phyloP scores from a whole-genome alignment of 257 asterid genomes.

The Anisodus acutangulus region DNA sequence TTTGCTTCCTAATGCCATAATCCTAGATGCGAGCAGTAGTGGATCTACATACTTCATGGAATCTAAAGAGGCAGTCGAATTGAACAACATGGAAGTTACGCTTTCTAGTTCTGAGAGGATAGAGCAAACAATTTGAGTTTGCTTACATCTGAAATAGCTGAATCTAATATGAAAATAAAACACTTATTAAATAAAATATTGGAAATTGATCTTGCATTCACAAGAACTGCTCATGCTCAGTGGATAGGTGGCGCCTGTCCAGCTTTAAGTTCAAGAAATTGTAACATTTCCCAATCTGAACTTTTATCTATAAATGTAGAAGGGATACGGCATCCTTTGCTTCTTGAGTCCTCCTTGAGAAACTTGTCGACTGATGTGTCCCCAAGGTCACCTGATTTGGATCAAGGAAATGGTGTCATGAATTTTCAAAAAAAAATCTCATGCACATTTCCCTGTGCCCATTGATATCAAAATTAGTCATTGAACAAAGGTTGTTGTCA shows the following conservation, averaged over 20 bases:
- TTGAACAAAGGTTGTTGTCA: conserved; percentile 73
- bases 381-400: conserved; percentile 40
- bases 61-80: conserved; percentile 80
- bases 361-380: conserved; percentile 36
- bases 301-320: conserved; percentile 58
- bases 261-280: conserved; percentile 49
- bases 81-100: conserved; percentile 88
- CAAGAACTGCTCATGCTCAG: conserved; percentile 92
- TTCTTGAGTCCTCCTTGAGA: conserved; percentile 66
- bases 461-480: conserved; percentile 70
- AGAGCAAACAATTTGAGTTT: conserved; percentile 76
- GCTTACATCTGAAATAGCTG: conserved; percentile 74
- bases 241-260: conserved; percentile 84
- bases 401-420: conserved; percentile 42
- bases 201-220: conserved; percentile 85
- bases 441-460: conserved; percentile 71
- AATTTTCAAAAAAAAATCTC: conserved; percentile 38
- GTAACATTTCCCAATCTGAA: conserved; percentile 37
- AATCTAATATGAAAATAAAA: conserved; percentile 56
- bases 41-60: conserved; percentile 95
- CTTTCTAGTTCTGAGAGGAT: conserved; percentile 72
- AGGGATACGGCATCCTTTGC: conserved; percentile 81
- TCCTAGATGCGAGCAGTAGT: conserved; percentile 78
- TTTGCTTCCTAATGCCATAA: conserved; percentile 71
- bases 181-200: conserved; percentile 62